Percentiles rank a stretch among this genome's conserved stretches.
phyloP scores from a whole-genome alignment of 1,139 yeast genomes.

The Zygosaccharomyces pseudobailii region DNA sequence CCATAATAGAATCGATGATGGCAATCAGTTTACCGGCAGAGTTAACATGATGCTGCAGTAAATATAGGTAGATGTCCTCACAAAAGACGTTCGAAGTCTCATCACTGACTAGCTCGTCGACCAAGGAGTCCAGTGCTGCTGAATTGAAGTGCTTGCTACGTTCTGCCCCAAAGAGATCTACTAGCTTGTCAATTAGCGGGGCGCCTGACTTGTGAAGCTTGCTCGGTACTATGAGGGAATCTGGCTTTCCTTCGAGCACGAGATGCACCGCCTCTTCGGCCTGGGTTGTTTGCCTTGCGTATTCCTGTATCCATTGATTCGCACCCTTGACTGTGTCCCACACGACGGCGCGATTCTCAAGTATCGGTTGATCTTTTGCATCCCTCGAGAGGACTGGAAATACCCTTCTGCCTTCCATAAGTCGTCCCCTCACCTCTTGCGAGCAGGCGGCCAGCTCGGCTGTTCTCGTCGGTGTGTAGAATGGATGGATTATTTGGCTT shows the following conservation, averaged over 20 bases:
- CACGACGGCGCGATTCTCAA: constrained; percentile 14
- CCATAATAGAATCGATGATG: constrained; percentile 12
- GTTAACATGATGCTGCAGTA: constrained; percentile 17
- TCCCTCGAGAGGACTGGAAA: constrained; percentile 18
- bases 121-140: constrained; percentile 10
- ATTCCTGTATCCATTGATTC: constrained; percentile 14
- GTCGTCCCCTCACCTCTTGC: constrained; percentile 15
- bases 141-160: constrained; percentile 6
- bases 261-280: background rate
- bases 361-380: constrained; percentile 7
- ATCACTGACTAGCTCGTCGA: constrained; percentile 12
- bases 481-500: constrained; percentile 23
- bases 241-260: constrained; percentile 5
- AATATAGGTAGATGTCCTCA: constrained; percentile 18
- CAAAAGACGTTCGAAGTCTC: constrained; percentile 11
- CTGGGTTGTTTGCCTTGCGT: background rate
- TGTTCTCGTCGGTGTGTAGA: constrained; percentile 20
- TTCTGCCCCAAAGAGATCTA: constrained; percentile 9
- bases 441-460: constrained; percentile 23
- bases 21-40: constrained; percentile 12
- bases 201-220: constrained; percentile 7
- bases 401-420: constrained; percentile 17
- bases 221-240: constrained; percentile 11
- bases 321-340: constrained; percentile 18
- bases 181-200: constrained; percentile 10